Conservation (phyloP, 2,329 filamentous ascomycete species). For the Claviceps sp. region DNA sequence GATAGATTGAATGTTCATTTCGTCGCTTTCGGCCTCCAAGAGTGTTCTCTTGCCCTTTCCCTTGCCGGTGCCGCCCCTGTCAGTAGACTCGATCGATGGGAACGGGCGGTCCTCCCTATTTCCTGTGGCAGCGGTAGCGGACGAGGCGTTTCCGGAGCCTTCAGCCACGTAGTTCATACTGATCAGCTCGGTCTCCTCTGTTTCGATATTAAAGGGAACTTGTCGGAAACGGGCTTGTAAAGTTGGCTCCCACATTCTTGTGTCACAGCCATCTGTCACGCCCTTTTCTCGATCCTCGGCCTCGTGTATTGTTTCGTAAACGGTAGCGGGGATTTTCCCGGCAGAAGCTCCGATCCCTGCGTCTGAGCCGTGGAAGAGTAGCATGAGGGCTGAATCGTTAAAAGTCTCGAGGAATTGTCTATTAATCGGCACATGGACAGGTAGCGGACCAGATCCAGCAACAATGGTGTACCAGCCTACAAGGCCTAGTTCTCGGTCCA, state of each 20-base stretch:
- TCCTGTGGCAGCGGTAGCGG: constrained; percentile 36
- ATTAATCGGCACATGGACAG: constrained; percentile 59
- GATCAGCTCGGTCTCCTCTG: constrained; percentile 95
- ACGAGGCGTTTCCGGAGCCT: constrained; percentile 57
- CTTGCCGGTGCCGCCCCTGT: constrained; percentile 17
- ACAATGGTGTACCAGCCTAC: constrained; percentile 88
- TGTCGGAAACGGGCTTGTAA: constrained; percentile 65
- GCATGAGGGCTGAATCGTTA: constrained; percentile 77
- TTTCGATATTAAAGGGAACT: constrained; percentile 78
- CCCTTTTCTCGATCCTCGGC: constrained; percentile 39
- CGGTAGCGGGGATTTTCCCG: constrained; percentile 74
- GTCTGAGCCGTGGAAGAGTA: constrained; percentile 68
- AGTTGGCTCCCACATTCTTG: constrained; percentile 51
- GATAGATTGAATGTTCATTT: constrained; percentile 15
- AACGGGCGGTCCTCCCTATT: constrained; percentile 28
- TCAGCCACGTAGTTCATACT: constrained; percentile 85
- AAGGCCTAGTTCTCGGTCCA: constrained; percentile 66
- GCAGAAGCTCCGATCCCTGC: constrained; percentile 40
- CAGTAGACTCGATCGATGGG: constrained; percentile 32
- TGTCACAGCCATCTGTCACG: constrained; percentile 45
- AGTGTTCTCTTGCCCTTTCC: constrained; percentile 36
- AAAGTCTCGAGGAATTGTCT: constrained; percentile 58
- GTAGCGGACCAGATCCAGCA: constrained; percentile 56
- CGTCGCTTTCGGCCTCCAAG: constrained; percentile 19
- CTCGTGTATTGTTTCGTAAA: constrained; percentile 79